Base-by-base conservation (phyloP, 768 basidiomycete genomes). In the Auriscalpium vulgare region DNA sequence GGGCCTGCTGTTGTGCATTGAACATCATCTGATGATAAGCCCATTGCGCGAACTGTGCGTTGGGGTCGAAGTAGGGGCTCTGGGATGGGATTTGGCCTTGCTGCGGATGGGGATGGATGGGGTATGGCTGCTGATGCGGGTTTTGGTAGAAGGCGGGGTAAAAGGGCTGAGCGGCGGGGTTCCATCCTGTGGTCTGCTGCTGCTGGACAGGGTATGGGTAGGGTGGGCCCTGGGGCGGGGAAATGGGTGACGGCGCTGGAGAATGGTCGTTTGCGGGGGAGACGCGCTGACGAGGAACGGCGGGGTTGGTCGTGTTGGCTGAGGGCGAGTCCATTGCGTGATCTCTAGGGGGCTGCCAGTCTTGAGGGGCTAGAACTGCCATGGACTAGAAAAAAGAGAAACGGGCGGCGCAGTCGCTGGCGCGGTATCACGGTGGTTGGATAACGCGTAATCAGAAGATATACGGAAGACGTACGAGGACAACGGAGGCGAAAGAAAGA, bases 21-120 rank as follows among this genome's bases (percentile, higher is more conserved):
- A 82, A 87, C 83, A 92, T 84, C 89, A 91, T 91, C 65, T 91
- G 89, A 71, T 91, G 89, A 72, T 92, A 92, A 38, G 89, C 87
- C 89, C 90, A 92, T 68, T 88, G 87, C 3, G 88, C 85, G 55
- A 84, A 82, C 55, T 89, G 81, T 60, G 86, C 87, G 60, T 85
- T 83, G 13, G 85, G 87, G 69, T 91, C 87, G 64, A 84, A 89
- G 68, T 81, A 89, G n/a, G 78, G 78, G 60, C 74, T 69, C 62
- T 80, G 84, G 14, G 71, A 67, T 47, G 74, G 78, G 62, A 77
- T 68, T 64, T 73, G 77, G 56, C 57, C 66, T 47, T 68, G 68
- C 52, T 63, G 67, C 5, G 65, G 66, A 49, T 67, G 67, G 8
- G 59, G 69, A 49, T 76, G 76, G 17, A 74, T 62, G 43, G 77